Percentiles rank a stretch among this genome's conserved stretches.
Evolutionary conservation across 2,329 filamentous ascomycete species (phyloP).

Genomic region (Leptographium lundbergii): DNA sequence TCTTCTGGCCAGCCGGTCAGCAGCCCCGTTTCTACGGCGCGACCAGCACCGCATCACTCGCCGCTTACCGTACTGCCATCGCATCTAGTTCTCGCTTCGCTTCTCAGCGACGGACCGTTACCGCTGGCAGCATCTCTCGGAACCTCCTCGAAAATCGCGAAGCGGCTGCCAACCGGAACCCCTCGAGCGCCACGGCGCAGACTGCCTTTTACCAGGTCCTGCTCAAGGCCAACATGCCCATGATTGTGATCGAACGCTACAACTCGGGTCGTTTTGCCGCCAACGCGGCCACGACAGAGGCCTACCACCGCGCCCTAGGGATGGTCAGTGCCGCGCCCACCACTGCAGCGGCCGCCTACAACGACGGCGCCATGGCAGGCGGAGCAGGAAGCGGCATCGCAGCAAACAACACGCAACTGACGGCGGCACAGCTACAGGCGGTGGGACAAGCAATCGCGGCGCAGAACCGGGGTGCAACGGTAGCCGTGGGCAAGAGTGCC

Average conservation of each 20-base stretch:
- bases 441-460: conserved; percentile 74
- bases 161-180: conserved; percentile 85
- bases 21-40: conserved; percentile 7
- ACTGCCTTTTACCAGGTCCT: conserved; percentile 90
- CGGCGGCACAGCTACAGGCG: conserved; percentile 58
- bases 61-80: neutral
- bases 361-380: conserved; percentile 1
- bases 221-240: conserved; percentile 82
- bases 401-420: conserved; percentile 21
- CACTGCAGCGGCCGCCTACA: neutral
- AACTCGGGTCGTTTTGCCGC: conserved; percentile 74
- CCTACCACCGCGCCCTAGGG: conserved; percentile 62
- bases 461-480: conserved; percentile 52
- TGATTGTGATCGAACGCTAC: conserved; percentile 84
- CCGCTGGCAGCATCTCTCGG: conserved; percentile 35
- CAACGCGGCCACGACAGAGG: conserved; percentile 63
- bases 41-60: neutral
- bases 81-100: neutral
- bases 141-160: conserved; percentile 73
- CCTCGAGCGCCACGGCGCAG: conserved; percentile 73
- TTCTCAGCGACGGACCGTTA: conserved; percentile 9
- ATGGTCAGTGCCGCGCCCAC: conserved; percentile 20
- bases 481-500: conserved; percentile 37
- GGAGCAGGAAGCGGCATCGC: conserved; percentile 14
- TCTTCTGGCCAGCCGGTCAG: neutral